Conservation (phyloP, 805 yeast genomes). For the Metschnikowia corniflorae region DNA sequence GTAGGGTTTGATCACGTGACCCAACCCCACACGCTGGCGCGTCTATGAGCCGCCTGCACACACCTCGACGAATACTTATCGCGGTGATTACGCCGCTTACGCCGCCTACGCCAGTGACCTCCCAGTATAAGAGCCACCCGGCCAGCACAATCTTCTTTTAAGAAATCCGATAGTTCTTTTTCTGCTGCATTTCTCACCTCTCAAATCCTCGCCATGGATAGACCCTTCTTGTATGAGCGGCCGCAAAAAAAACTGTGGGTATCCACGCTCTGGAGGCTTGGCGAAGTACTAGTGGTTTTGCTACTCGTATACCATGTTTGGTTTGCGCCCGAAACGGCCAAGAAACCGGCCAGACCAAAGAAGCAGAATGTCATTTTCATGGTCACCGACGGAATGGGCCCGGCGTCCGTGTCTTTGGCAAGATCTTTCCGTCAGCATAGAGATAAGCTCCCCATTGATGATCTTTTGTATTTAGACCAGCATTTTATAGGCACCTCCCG, state of each 20-base stretch:
- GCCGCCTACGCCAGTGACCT: too few relatives aligned
- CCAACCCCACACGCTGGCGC: too few relatives aligned
- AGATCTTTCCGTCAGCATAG: constrained; percentile 68
- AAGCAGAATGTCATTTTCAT: constrained; percentile 80
- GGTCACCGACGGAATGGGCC: constrained; percentile 96
- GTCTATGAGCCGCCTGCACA: too few relatives aligned
- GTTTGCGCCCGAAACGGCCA: background rate
- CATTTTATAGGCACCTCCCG: constrained; percentile 79
- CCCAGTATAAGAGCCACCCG: too few relatives aligned
- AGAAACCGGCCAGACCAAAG: constrained; percentile 4
- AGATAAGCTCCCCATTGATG: constrained; percentile 51
- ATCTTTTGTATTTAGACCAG: constrained; percentile 59
- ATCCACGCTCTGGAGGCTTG: background rate
- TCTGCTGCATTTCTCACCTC: background rate
- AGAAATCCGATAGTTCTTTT: background rate
- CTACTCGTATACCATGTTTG: constrained; percentile 1
- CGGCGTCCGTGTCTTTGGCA: constrained; percentile 77
- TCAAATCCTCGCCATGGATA: constrained; percentile 1
- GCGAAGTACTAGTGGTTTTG: background rate
- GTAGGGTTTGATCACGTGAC: too few relatives aligned
- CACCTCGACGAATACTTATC: too few relatives aligned
- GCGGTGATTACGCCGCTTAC: too few relatives aligned
- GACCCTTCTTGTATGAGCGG: constrained; percentile 6
- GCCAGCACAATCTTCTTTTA: too few relatives aligned
- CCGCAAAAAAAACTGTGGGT: constrained; percentile 3